Base-by-base conservation (phyloP, 2,329 filamentous ascomycete species). In the Lachnellula subtilissima region DNA sequence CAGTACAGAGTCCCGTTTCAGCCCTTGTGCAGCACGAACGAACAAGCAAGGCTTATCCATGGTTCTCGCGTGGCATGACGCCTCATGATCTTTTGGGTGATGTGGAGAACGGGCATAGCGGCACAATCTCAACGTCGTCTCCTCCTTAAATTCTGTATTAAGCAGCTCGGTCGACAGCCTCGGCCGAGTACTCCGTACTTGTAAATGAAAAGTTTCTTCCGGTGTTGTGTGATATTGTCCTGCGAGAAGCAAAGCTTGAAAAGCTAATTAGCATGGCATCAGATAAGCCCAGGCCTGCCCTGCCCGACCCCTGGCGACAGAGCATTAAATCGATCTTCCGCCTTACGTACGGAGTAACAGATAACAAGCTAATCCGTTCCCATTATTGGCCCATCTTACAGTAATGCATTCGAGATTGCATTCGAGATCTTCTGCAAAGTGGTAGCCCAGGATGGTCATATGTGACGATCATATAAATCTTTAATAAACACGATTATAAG, bases 31-130 rank as follows among this genome's bases (percentile, higher is more conserved):
- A 15, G 12, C 32, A 15, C 48, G n/a, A 40, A 15, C 48, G n/a
- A 40, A 28, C 43, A 45, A 47, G 45, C 54, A 48, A 56, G 54
- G 54, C 50, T 37, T 28, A 56, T 56, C 54, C 54, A 56, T 56
- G 54, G n/a, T 45, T 43, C 39, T 46, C 54, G 50, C 54, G 54
- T 56, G 54, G 54, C 54, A 25, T 40, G 37, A 23, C 42, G 42
- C 42, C 42, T 45, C 42, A 45, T 22, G n/a, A 23, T 14, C 3
- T 19, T 45, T 45, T 4, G 53, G 40, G 42, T 25, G n/a, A 15
- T 23, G 47, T 25, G 48, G 28, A 55, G 32, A 43, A 45, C 37
- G 46, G 43, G 25, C 47, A 52, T 39, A 47, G 45, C 45, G 14
- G 45, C 45, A 43, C 39, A 45, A 17, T 40, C n/a, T 25, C n/a